phyloP scores from a whole-genome alignment of 768 basidiomycete species.

The Tremella yokohamensis region DNA sequence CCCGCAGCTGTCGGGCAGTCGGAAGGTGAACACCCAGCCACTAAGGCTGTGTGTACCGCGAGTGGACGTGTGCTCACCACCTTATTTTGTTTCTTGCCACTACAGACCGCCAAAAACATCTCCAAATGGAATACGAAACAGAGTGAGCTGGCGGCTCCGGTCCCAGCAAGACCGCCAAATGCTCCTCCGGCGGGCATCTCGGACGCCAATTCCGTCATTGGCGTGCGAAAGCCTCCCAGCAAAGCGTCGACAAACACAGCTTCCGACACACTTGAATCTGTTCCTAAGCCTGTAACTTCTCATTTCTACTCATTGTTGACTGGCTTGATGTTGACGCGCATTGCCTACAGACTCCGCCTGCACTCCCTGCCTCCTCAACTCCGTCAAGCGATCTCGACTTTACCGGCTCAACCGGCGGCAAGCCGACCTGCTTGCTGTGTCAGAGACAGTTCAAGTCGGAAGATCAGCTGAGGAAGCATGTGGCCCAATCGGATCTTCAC shows the following conservation, averaged over 20 bases:
- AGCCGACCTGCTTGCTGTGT: slow-evolving; percentile 82
- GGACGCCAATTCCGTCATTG: slow-evolving; percentile 34
- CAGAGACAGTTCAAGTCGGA: slow-evolving; percentile 84
- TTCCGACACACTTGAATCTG: slow-evolving; percentile 1
- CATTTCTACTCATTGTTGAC: slow-evolving; percentile 8
- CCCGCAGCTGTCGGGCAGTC: slow-evolving; percentile 63
- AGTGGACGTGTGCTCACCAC: slow-evolving; percentile 13
- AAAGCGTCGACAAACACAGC: background rate
- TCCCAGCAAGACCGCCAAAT: background rate
- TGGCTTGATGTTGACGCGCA: slow-evolving; percentile 1
- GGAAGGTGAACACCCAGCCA: slow-evolving; percentile 42
- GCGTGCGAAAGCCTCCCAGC: slow-evolving; percentile 3
- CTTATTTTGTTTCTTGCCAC: slow-evolving; percentile 4
- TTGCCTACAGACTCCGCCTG: background rate
- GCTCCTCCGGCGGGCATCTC: slow-evolving; percentile 34
- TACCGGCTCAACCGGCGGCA: slow-evolving; percentile 51
- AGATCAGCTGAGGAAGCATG: slow-evolving; percentile 83
- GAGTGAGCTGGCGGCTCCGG: slow-evolving; percentile 61
- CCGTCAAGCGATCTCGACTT: slow-evolving; percentile 73
- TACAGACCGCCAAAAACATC: slow-evolving; percentile 80
- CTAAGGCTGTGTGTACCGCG: background rate
- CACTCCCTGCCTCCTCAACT: background rate
- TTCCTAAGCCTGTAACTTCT: slow-evolving; percentile 10
- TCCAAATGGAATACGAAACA: slow-evolving; percentile 97
- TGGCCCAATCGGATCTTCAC: slow-evolving; percentile 89